phyloP scores from a whole-genome alignment of 2,329 filamentous ascomycete genomes.

The Penicillium paneum region DNA sequence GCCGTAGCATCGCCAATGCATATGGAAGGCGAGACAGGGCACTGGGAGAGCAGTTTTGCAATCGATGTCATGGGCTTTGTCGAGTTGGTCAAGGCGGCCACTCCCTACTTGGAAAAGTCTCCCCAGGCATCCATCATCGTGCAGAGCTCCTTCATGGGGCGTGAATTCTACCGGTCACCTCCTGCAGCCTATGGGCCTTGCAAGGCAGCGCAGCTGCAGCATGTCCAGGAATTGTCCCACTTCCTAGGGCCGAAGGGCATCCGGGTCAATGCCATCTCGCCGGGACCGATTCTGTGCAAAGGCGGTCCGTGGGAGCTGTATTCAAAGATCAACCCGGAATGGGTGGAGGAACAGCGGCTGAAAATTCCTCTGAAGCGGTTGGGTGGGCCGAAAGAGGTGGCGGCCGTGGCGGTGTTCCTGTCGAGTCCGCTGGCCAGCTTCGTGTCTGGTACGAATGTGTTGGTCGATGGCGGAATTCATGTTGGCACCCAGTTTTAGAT shows the following conservation, averaged over 20 bases:
- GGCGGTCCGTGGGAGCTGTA: neutral
- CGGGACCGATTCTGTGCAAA: neutral
- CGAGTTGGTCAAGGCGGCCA: neutral
- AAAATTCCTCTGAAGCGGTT: neutral
- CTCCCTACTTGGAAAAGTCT: neutral
- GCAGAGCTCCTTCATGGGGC: constrained; percentile 36
- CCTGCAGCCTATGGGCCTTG: constrained; percentile 22
- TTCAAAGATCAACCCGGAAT: neutral
- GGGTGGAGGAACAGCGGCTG: neutral
- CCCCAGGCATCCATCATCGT: neutral
- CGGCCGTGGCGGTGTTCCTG: neutral
- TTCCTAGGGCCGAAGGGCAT: neutral
- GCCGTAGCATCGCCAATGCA: neutral
- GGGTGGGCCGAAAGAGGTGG: neutral
- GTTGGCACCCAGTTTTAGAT: neutral
- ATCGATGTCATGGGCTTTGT: neutral
- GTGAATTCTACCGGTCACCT: constrained; percentile 21
- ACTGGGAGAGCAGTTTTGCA: neutral
- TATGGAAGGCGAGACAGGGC: neutral
- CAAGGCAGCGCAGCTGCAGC: constrained; percentile 23
- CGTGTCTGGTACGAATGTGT: neutral
- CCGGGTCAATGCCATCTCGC: neutral
- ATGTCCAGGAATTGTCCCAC: constrained; percentile 21
- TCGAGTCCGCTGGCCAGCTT: neutral
- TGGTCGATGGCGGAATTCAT: neutral